Base-by-base conservation (phyloP, 192 early-diverging fungal species). In the Phycomyces blakesleeanus region DNA sequence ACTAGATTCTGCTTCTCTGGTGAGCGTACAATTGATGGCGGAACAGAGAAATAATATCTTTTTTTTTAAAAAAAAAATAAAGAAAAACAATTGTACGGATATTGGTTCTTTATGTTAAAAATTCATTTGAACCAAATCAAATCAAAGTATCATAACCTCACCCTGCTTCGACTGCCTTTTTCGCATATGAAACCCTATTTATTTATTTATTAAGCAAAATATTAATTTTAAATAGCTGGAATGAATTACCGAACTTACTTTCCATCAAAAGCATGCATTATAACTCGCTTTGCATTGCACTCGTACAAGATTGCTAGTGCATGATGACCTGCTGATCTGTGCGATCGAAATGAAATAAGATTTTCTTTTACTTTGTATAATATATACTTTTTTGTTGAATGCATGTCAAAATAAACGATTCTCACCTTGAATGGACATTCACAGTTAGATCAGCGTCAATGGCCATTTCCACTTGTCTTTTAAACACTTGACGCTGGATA, bases 251-350 rank as follows among this genome's bases (percentile, higher is more conserved):
- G 2, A 47, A 66, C 70, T 21, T 59, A 72, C 70, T 79, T 78
- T 21, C 81, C 80, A 66, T 85, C 81, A 70, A 82, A 82, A 16
- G 83, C 83, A 63, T 82, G 83, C 67, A 82, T 40, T 10, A 78
- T 75, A 3, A 83, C 81, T 20, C 68, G 67, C 50, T 73, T 78
- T 38, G 79, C 80, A 0, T 67, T 74, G 37, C 73, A 66, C 55
- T 81, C 76, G 7, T 71, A 67, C 52, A 85, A 64, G 12, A 78
- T 57, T n/a, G 73, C 73, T 38, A 85, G 68, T 3, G 77, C 74
- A 73, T 85, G 68, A 49, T 85, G 78, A 8, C 83, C 83, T 20
- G 83, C 83, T 22, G 59, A 75, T 51, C 63, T 72, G 50, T 42
- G 11, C 44, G 4, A n/a, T 7, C n/a, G n/a, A n/a, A n/a, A n/a